Base-by-base conservation (phyloP, 331 rosid genomes). In the Quercus lobata region DNA sequence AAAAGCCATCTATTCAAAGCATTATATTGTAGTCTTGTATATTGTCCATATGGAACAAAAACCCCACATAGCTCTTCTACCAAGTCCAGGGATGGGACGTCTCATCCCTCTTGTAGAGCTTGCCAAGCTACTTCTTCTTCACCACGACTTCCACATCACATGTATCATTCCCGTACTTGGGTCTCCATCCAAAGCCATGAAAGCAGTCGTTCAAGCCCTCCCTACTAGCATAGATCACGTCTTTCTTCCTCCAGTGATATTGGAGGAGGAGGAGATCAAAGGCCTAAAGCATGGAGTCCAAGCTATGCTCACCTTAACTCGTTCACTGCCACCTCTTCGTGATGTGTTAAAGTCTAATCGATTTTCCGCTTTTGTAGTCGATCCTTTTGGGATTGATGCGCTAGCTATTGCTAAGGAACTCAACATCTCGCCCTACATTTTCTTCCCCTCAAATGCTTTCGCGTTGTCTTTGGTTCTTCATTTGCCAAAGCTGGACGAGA, bases 61-160 rank as follows among this genome's bases (percentile, higher is more conserved):
- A 52, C 73, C 55, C 12, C 81, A 69, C 71, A 80, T 88, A 29
- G 89, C 84, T 7, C 55, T 88, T 46, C 18, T 90, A 8, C 19
- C 90, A 32, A 82, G 88, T 75, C 89, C 89, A 4, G 91, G 90
- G 22, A 86, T 82, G 24, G 72, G 84, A 17, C 90, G 82, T 75
- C 63, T 90, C 6, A 78, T 90, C 34, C 93, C 91, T 2, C 57
- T 90, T 25, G 19, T 76, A 5, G 94, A 86, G 71, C 80, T 90
- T 61, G 66, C 84, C n/a, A 88, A 86, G 46, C 46, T 76, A 22
- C 69, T 90, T 25, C 11, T 84, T 3, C 49, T 60, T 12, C 82
- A 66, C 7, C 86, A 86, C 62, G 52, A 79, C 55, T 80, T 88
- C 57, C 87, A 63, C 30, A 63, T 88, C 68, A 86, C 85, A 5